Base-by-base conservation (phyloP, 306 rosid species). In the Phaseolus lunatus region DNA sequence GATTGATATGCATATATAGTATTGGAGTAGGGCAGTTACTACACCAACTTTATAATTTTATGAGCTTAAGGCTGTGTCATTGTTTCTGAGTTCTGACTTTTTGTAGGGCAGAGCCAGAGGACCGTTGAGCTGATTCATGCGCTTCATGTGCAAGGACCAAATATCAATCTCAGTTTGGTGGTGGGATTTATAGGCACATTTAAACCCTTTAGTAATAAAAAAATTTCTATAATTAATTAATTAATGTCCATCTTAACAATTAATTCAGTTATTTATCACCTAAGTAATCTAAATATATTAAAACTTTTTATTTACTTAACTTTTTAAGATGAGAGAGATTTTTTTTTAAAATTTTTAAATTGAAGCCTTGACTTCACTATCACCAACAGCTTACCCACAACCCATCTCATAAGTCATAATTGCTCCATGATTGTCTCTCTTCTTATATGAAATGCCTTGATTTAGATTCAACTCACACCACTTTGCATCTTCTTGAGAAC, bases 321-420 rank as follows among this genome's bases (percentile, higher is more conserved):
- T 10, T 37, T 6, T 37, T 1, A 9, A 16, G 3, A 18, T 6
- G 45, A 45, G 5, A 29, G 52, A 44, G 31, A 24, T 59, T 3
- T 26, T 31, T 2, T 59, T 31, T 63, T 5, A 3, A 15, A 4
- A 5, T n/a, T 16, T 63, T 35, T 15, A 5, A 43, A 11, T 5
- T 29, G 50, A 27, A 26, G 16, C 0, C 20, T 31, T 20, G 5
- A 53, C 58, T 72, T 80, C 63, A 80, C 73, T 35, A 22, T 48
- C 72, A 59, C 13, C 59, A 47, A 39, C 82, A 20, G 47, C 80
- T 69, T 69, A 56, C 16, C 20, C 70, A 56, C 31, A 78, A 18
- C 33, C 80, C 64, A 65, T 26, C 22, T 37, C 67, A 39, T 45
- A 22, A 73, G 48, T 27, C 73, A 45, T 62, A 39, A 78, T 44